Conservation (phyloP, 2,329 filamentous ascomycete species). For the Parastagonospora avenae region DNA sequence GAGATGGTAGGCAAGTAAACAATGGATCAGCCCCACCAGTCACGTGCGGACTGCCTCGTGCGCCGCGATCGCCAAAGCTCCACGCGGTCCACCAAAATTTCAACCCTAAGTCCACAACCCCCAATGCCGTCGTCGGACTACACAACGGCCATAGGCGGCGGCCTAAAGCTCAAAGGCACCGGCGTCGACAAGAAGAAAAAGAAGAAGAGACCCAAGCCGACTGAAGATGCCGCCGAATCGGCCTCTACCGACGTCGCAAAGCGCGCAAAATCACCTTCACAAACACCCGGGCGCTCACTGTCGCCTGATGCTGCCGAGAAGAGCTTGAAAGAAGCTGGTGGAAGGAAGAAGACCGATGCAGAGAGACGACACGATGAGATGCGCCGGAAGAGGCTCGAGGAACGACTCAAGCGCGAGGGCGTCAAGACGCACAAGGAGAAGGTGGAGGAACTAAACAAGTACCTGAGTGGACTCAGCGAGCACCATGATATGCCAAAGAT, state of each 20-base stretch:
- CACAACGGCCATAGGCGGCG: constrained; percentile 69
- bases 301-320: constrained; percentile 40
- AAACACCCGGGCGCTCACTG: constrained; percentile 35
- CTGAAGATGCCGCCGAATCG: constrained; percentile 18
- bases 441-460: constrained; percentile 93
- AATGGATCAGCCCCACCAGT: not conserved
- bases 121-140: constrained; percentile 79
- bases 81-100: not conserved
- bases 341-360: constrained; percentile 75
- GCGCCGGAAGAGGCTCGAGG: constrained; percentile 78
- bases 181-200: constrained; percentile 69
- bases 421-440: constrained; percentile 97
- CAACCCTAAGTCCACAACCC: not conserved
- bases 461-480: constrained; percentile 88
- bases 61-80: not conserved
- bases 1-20: too few relatives aligned
- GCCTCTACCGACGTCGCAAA: constrained; percentile 26
- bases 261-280: constrained; percentile 23
- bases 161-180: constrained; percentile 83
- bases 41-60: not conserved
- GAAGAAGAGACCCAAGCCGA: constrained; percentile 52
- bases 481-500: constrained; percentile 88
- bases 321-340: constrained; percentile 31
- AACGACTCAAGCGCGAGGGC: constrained; percentile 80
- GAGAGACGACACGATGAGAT: constrained; percentile 82